Base-by-base conservation (phyloP, 345 rosid species). In the Aurinia saxatilis region DNA sequence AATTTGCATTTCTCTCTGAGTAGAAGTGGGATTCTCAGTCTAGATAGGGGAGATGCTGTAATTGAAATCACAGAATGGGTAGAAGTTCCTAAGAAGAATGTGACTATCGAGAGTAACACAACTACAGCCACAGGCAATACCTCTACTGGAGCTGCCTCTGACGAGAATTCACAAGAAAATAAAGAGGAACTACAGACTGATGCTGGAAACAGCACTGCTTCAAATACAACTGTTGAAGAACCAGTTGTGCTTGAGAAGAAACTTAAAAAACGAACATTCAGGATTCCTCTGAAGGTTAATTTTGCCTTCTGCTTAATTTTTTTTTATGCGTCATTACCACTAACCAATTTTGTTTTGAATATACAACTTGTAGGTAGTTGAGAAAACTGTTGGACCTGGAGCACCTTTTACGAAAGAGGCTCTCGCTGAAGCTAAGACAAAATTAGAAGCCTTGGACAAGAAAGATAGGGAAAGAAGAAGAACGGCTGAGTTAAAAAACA, bases 21-120 rank as follows among this genome's bases (percentile, higher is more conserved):
- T 78, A 78, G 91, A 76, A 90, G 95, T 75, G 99, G 97, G 48
- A 64, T 95, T 75, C 79, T 95, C 57, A 82, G 83, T 57, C 76
- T 95, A 70, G 96, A 95, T 74, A 78, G 95, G 54, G 97, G 89
- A 73, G 97, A 95, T 57, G 99, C 95, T 70, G 88, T 84, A 41
- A 61, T 95, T 76, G 97, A 95, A 74, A 77, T 90, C 76, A 80
- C 93, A 19, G 99, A 95, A 66, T 95, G 99, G 99, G 92, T 90
- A 55, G 97, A 95, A 60, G 93, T 95, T 58, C 95, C 95, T 37
- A 90, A 75, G 79, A 88, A 80, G 80, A 90, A 80, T 50, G 65
- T 79, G 52, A 82, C 86, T 2, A 10, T 80, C 42, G 95, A 82
- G 61, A 87, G 69, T 73, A 90, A 84, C 78, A 54, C 82, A 54